Conservation (phyloP, 768 basidiomycete species). For the Leccinum fibrillosum region DNA sequence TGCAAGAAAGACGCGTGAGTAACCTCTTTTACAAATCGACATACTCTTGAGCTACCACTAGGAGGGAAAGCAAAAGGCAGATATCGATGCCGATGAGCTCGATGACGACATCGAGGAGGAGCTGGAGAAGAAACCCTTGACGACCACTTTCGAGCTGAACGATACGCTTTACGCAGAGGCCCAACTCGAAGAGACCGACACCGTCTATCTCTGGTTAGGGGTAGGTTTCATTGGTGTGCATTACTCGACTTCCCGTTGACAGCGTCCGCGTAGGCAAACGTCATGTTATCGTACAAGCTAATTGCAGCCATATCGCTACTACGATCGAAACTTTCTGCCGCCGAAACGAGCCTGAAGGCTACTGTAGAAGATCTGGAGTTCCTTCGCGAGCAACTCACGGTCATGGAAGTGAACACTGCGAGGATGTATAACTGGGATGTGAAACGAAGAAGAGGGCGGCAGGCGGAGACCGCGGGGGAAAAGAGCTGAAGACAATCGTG, state of each 20-base stretch:
- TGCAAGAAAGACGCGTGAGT: constrained; percentile 69
- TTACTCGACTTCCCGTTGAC: neutral
- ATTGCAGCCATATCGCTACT: constrained; percentile 74
- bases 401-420: constrained; percentile 96
- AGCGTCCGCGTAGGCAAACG: constrained; percentile 71
- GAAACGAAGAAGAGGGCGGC: constrained; percentile 65
- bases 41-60: constrained; percentile 22
- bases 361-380: constrained; percentile 89
- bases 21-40: neutral
- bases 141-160: constrained; percentile 90
- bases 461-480: constrained; percentile 27
- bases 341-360: constrained; percentile 61
- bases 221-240: constrained; percentile 44
- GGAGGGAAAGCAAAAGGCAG: constrained; percentile 57
- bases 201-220: constrained; percentile 94
- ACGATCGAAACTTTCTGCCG: constrained; percentile 66
- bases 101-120: constrained; percentile 46
- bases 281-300: constrained; percentile 93
- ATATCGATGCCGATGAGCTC: constrained; percentile 38
- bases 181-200: constrained; percentile 79
- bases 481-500: constrained; percentile 10
- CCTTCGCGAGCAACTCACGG: constrained; percentile 88
- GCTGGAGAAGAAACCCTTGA: constrained; percentile 49
- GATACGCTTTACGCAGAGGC: constrained; percentile 95
- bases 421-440: constrained; percentile 97